phyloP scores from a whole-genome alignment of 2,329 filamentous ascomycete genomes.

The Akanthomyces uredinophilus region DNA sequence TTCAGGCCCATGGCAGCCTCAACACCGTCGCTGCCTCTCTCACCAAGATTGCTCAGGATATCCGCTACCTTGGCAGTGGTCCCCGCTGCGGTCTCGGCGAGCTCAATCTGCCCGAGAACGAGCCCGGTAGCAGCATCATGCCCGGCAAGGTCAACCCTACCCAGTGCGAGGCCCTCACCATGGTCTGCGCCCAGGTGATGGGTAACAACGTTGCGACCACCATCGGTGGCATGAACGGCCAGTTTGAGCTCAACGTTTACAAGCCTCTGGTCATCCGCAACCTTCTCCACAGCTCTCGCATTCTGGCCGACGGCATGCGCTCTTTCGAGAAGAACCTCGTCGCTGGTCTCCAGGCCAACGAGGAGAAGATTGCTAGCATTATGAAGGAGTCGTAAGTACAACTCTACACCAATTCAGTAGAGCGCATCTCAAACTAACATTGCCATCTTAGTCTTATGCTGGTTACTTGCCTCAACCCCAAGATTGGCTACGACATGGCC shows the following conservation, averaged over 20 bases:
- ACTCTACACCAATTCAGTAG: constrained; percentile 4
- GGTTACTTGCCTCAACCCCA: constrained; percentile 94
- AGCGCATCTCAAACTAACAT: constrained; percentile 15
- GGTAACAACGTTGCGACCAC: constrained; percentile 93
- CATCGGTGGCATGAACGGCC: constrained; percentile 92
- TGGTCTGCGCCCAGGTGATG: constrained; percentile 97
- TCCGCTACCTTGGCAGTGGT: constrained; percentile 92
- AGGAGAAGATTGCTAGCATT: constrained; percentile 82
- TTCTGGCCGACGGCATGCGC: constrained; percentile 86
- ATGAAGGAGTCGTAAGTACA: constrained; percentile 83
- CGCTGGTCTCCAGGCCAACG: constrained; percentile 81
- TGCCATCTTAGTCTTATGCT: constrained; percentile 74
- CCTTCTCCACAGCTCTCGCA: constrained; percentile 82
- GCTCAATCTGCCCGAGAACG: constrained; percentile 91
- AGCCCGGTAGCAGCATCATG: constrained; percentile 98
- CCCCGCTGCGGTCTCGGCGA: constrained; percentile 94
- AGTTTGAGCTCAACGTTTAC: constrained; percentile 99
- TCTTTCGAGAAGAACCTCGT: constrained; percentile 95
- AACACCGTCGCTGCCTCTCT: constrained; percentile 90
- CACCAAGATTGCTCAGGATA: constrained; percentile 97
- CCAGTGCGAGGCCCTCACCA: constrained; percentile 95
- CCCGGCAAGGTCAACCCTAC: constrained; percentile 99
- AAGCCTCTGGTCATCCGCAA: constrained; percentile 96
- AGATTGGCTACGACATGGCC: constrained; percentile 96
- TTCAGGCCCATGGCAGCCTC: constrained; percentile 87